Conservation (phyloP, 257 asterid genomes). For the Solanum clarkiae region DNA sequence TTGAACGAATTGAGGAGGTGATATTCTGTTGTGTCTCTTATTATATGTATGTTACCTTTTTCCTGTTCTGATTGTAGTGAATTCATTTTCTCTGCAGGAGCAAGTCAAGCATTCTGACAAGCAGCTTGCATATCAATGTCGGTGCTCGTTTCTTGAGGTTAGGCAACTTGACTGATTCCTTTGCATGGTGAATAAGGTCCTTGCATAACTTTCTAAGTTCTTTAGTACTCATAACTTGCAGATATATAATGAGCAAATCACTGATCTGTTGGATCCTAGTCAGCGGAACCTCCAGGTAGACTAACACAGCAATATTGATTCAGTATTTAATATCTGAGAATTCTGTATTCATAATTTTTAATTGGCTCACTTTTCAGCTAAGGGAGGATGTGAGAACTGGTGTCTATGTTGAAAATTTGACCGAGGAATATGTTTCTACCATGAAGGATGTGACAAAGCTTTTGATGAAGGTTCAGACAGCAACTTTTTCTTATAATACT, state of each 20-base stretch:
- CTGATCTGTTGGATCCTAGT: constrained; percentile 91
- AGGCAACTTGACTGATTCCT: not conserved
- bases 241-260: constrained; percentile 98
- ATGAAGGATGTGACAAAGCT: constrained; percentile 84
- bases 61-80: not conserved
- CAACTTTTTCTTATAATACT: not conserved
- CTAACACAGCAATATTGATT: not conserved
- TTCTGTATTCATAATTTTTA: not conserved
- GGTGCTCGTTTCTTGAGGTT: constrained; percentile 98
- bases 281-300: constrained; percentile 91
- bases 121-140: constrained; percentile 76
- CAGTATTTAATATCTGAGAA: not conserved
- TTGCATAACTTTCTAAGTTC: not conserved
- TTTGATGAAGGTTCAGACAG: constrained; percentile 58
- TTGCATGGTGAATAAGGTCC: not conserved
- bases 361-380: constrained; percentile 39
- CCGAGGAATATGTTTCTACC: constrained; percentile 84
- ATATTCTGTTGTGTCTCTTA: not conserved
- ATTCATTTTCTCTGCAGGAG: constrained; percentile 43
- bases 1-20: constrained; percentile 74
- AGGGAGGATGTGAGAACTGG: constrained; percentile 92
- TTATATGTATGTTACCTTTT: not conserved
- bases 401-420: constrained; percentile 90
- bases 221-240: constrained; percentile 18
- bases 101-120: constrained; percentile 77